Evolutionary conservation across 805 yeast genomes (phyloP), one percentile per base, ranked within the genome.

Genomic region (Isabelozyma gotoi): DNA sequence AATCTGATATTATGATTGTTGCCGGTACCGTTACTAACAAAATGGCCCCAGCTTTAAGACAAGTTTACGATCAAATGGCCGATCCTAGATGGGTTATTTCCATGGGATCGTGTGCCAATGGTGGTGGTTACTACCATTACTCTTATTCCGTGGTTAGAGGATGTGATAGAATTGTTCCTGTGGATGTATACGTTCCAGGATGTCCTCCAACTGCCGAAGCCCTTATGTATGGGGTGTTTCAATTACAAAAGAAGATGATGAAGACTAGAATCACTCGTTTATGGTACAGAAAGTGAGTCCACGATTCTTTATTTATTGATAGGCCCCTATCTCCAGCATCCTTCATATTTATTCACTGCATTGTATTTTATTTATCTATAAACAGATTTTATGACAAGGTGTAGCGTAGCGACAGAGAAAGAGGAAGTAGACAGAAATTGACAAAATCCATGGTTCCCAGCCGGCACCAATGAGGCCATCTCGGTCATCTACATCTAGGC

Each of bases 161-260:
- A 39, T 89, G 94, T 59, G 96, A 88, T 73, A 74, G 96, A 60
- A 76, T 88, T 44, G 84, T 88, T 36, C 96, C 96, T 12, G 96
- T 88, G 19, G 96, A 88, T 64, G 85, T 88, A 33, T 88, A 88
- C 60, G 96, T 88, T 42, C 96, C 96, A 15, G 96, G 96, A 7
- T 88, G 96, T 68, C 96, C 96, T 19, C 96, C 96, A 31, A 85
- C 95, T 18, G 78, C 91, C 42, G 96, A 88, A 71, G 96, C 96
- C 2, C 81, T 88, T 67, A 80, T 88, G 90, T 88, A 88, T 63
- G 96, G 96, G 46, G 84, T 88, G 27, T 85, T 88, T 77, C 91
- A 85, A 71, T 74, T 88, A 55, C 96, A 88, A 68, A 85, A 85
- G 81, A 88, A 88, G 77, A 88, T 88, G 90, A 80, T 88, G 78